Base-by-base conservation (phyloP, 2,329 filamentous ascomycete species). In the Fusarium dimerum region DNA sequence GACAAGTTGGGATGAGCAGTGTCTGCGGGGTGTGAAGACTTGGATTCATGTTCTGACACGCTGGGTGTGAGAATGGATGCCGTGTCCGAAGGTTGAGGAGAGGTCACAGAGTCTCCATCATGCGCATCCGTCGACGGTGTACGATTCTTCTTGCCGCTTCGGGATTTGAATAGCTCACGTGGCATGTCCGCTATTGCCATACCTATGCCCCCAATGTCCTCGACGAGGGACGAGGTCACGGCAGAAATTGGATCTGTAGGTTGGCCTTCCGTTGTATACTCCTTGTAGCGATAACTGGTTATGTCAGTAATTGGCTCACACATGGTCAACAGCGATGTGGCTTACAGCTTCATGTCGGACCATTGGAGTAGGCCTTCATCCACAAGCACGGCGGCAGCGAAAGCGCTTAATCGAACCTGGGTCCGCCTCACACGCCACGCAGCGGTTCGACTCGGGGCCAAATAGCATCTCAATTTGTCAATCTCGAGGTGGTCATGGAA, bases 181-280 rank as follows among this genome's bases (percentile, higher is more conserved):
- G 84, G 84, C 60, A 87, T 81, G 64, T 96, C 91, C 1, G 89
- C 89, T 40, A 96, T 79, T 1, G 90, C 90, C 81, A 95, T 88
- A 64, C 89, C 83, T 51, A 97, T 86, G 39, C 83, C 88, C 26
- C 88, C 86, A 43, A 94, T 77, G n/a, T 92, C 93, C 6, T 89
- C 88, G n/a, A 96, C 76, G 1, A 97, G 73, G 0, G 92, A 90
- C 42, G 85, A 83, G 1, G 90, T 86, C 15, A 85, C 89, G 17
- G 90, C 90, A 13, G 88, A 86, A 20, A 95, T 82, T 0, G 91
- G 90, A 59, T 94, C 91, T 64, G 83, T 85, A 0, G 90, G 91
- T 42, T 92, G 88, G 32, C 88, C 84, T 52, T 91, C 88, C 0
- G 88, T 90, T 57, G 88, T 84, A 68, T 93, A 91, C 67, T 95